Evolutionary conservation across 768 basidiomycete genomes (phyloP).

Genomic region (Lepiota venenata): DNA sequence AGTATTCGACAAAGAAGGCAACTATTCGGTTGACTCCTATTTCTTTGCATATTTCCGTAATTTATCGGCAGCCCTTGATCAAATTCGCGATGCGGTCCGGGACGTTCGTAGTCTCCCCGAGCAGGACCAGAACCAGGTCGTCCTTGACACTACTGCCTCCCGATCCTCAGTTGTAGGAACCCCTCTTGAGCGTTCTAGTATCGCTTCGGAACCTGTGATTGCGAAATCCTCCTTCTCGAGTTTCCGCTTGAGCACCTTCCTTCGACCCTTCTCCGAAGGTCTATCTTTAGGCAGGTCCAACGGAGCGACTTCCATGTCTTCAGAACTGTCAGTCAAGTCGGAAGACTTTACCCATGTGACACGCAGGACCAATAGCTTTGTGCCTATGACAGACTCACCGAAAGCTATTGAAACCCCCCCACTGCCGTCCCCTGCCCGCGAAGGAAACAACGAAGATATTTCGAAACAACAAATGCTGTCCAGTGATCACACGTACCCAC

Average conservation of each 20-base stretch:
- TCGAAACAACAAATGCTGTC: conserved; percentile 20
- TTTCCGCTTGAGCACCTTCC: conserved; percentile 62
- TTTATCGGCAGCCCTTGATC: conserved; percentile 69
- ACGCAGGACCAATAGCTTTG: conserved; percentile 52
- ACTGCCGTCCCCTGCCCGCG: conserved; percentile 4
- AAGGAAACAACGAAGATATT: conserved; percentile 12
- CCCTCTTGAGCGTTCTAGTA: conserved; percentile 32
- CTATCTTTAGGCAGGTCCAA: conserved; percentile 25
- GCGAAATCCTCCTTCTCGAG: conserved; percentile 31
- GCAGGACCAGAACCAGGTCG: conserved; percentile 27
- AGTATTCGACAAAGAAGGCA: conserved; percentile 80
- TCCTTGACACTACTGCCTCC: conserved; percentile 60
- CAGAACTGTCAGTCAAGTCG: conserved; percentile 31
- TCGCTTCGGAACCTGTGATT: conserved; percentile 9
- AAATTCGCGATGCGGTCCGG: conserved; percentile 78
- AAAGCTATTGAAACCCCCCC: conserved; percentile 16
- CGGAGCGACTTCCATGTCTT: conserved; percentile 14
- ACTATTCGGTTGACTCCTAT: conserved; percentile 79
- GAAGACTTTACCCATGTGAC: conserved; percentile 77
- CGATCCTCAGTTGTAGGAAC: conserved; percentile 22
- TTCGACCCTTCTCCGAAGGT: conserved; percentile 66
- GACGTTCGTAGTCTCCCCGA: conserved; percentile 41
- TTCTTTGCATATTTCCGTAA: conserved; percentile 96
- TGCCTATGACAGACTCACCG: conserved; percentile 54
- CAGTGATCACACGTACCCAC: conserved; percentile 75